Evolutionary conservation across 148 eudicot genomes (phyloP), one percentile per base, ranked within the genome.

Genomic region (Fagopyrum homotropicum): DNA sequence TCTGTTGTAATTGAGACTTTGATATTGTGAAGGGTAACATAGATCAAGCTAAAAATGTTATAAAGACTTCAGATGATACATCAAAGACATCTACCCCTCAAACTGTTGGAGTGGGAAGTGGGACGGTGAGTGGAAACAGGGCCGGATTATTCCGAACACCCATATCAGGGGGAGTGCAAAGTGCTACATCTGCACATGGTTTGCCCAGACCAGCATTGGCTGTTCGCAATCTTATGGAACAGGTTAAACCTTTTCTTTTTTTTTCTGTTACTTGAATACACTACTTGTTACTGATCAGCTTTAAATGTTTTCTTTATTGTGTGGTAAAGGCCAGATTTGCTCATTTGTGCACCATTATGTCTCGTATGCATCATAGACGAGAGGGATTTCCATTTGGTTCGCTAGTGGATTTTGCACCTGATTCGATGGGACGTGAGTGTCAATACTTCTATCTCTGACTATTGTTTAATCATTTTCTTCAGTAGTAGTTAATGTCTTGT

Each of bases 121-220:
- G 79, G 29, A 40, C 47, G 19, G 88, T 26, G 88, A 35, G 85
- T 73, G 83, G 86, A 75, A 84, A 80, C 74, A 88, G 97, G 77
- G 90, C 99, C 79, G 99, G 99, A 54, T 86, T 96, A 40, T 96
- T 96, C 80, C 88, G 99, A 76, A 92, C 99, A 19, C 99, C 99
- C 17, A 92, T 96, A 78, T 96, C 99, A 50, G 99, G 99, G n/a
- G 99, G 99, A 55, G 99, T 96, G 61, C 99, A 96, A 80, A 96
- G 99, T 88, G 99, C 99, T 17, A 96, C 99, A 17, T 92, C 99
- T 16, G 93, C 91, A 71, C 99, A 96, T 77, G 99, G 94, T 63
- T 86, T 96, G 82, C 99, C 99, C 12, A 85, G 85, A 73, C 99
- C 99, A 44, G 97, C 99, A 44, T 83, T 92, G 77, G 99, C 99